Evolutionary conservation across 202 grass and related monocot genomes (phyloP).

Genomic region (Hordeum pubiflorum): DNA sequence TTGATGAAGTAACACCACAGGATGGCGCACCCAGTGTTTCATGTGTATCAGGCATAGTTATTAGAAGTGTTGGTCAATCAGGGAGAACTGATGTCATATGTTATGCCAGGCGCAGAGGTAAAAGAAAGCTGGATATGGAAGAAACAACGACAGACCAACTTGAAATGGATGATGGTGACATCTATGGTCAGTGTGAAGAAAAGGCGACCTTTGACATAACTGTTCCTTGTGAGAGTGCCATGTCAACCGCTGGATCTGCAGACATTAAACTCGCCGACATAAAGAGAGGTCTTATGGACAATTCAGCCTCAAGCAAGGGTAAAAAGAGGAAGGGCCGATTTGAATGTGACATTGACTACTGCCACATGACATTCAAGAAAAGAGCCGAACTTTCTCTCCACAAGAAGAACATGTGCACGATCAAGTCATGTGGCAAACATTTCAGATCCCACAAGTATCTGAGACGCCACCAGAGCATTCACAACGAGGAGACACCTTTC

Average conservation of each 20-base stretch:
- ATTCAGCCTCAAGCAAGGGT: conserved; percentile 22
- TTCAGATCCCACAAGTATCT: conserved; percentile 68
- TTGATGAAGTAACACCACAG: neutral
- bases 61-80: conserved; percentile 48
- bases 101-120: conserved; percentile 60
- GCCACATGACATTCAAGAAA: conserved; percentile 58
- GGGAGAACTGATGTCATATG: conserved; percentile 55
- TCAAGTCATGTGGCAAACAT: conserved; percentile 46
- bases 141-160: conserved; percentile 14
- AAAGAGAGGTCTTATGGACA: conserved; percentile 35
- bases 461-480: conserved; percentile 52
- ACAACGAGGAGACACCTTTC: conserved; percentile 55
- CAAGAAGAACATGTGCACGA: conserved; percentile 56
- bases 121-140: conserved; percentile 42
- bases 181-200: conserved; percentile 19
- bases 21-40: conserved; percentile 30
- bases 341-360: conserved; percentile 65
- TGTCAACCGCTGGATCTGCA: conserved; percentile 30
- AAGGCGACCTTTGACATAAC: conserved; percentile 5
- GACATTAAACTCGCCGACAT: conserved; percentile 36
- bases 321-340: conserved; percentile 35
- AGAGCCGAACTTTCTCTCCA: conserved; percentile 53
- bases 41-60: conserved; percentile 13
- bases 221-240: conserved; percentile 31
- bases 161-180: conserved; percentile 23